A percentile compares a stretch with the other conserved stretches of the same genome.
Conservation (phyloP, 2,329 filamentous ascomycete species). For the Aspergillus ustus region DNA sequence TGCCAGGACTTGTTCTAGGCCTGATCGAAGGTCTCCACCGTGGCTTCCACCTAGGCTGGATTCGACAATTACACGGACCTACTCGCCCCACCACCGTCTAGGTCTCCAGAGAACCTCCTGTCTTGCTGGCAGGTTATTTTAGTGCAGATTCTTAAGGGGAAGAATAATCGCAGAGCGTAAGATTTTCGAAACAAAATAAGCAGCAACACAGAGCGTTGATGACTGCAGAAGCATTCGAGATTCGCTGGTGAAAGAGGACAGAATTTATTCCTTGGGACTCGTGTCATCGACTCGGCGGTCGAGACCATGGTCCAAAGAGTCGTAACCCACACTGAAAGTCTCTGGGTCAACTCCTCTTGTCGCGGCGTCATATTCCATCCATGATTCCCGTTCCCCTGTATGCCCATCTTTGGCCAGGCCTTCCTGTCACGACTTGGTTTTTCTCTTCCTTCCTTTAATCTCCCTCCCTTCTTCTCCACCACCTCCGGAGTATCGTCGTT, state of each 20-base stretch:
- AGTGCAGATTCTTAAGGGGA: conserved; percentile 1
- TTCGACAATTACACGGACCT: no score
- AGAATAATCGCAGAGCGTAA: background rate
- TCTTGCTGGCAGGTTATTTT: conserved; percentile 5
- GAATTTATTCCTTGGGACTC: conserved; percentile 20
- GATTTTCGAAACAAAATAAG: background rate
- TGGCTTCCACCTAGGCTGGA: no score
- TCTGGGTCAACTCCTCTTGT: conserved; percentile 20
- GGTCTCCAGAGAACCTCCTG: background rate
- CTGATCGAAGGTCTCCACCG: no score
- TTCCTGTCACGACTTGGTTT: conserved; percentile 14
- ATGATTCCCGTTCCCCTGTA: conserved; percentile 24
- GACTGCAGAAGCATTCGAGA: background rate
- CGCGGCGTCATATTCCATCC: conserved; percentile 27
- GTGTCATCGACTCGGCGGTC: conserved; percentile 32
- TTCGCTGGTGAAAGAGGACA: background rate
- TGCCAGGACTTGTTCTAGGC: no score
- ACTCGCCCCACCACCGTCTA: no score
- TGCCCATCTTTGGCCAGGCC: conserved; percentile 20
- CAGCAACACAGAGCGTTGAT: background rate
- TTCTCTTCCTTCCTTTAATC: conserved; percentile 25
- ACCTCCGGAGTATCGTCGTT: conserved; percentile 23
- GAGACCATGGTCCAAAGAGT: conserved; percentile 27
- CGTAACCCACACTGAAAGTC: conserved; percentile 22
- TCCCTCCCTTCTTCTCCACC: conserved; percentile 24